Conservation (phyloP, 306 rosid genomes). For the Mimosa bimucronata region DNA sequence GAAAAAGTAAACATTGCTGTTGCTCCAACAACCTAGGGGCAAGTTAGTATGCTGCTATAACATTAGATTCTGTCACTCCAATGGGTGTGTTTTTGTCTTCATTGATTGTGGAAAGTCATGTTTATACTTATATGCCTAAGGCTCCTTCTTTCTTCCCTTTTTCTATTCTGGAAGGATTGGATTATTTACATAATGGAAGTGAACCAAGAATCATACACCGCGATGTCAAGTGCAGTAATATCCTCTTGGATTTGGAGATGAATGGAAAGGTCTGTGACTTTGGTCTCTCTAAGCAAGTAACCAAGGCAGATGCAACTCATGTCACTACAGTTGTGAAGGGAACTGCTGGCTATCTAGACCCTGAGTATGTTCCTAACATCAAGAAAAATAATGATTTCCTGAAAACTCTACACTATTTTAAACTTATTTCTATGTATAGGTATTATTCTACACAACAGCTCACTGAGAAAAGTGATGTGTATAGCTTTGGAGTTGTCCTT, state of each 20-base stretch:
- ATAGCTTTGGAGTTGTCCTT: constrained; percentile 92
- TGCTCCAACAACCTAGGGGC: not conserved
- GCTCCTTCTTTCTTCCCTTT: constrained; percentile 24
- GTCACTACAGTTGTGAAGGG: constrained; percentile 96
- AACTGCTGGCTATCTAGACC: constrained; percentile 95
- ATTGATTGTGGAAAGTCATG: not conserved
- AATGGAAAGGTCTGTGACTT: constrained; percentile 93
- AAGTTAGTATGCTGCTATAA: not conserved
- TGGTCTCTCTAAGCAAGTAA: constrained; percentile 88
- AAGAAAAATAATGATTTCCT: not conserved
- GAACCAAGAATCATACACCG: constrained; percentile 95
- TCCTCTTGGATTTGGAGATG: constrained; percentile 86
- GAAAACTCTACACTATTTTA: not conserved
- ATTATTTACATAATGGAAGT: constrained; percentile 88
- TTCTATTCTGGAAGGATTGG: constrained; percentile 63
- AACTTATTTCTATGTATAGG: constrained; percentile 41
- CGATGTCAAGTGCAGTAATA: constrained; percentile 90
- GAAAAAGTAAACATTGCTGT: not conserved
- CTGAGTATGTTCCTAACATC: constrained; percentile 65
- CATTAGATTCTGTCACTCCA: not conserved
- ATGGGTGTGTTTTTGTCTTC: not conserved
- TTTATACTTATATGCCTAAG: constrained; percentile 24
- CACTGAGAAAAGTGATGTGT: constrained; percentile 92
- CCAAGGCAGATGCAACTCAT: constrained; percentile 79
- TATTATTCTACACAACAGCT: constrained; percentile 85